phyloP scores from a whole-genome alignment of 2,329 filamentous ascomycete species.

The Didymella exigua region DNA sequence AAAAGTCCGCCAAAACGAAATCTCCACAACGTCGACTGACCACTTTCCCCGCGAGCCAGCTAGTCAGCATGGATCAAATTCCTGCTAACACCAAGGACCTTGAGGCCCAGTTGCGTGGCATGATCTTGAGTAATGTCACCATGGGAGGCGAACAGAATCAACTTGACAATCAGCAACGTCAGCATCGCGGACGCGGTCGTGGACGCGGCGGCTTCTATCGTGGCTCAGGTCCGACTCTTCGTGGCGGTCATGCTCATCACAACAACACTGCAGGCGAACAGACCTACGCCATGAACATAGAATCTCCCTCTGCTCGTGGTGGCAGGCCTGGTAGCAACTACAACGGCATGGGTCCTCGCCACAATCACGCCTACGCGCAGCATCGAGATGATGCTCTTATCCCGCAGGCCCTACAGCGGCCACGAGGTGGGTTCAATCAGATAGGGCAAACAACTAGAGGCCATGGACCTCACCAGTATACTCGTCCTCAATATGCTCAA shows the following conservation, averaged over 20 bases:
- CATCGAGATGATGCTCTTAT: conserved; percentile 5
- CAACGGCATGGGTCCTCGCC: conserved; percentile 9
- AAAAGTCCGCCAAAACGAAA: neutral
- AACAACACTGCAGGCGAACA: conserved; percentile 12
- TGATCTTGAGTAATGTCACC: conserved; percentile 63
- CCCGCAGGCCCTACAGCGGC: conserved; percentile 31
- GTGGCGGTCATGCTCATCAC: conserved; percentile 15
- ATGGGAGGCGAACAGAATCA: conserved; percentile 27
- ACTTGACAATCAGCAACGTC: conserved; percentile 22
- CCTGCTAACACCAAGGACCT: conserved; percentile 23
- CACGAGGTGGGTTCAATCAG: conserved; percentile 18
- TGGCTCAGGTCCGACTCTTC: conserved; percentile 16
- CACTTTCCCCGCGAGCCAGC: neutral
- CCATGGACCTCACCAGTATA: conserved; percentile 11
- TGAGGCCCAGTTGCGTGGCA: conserved; percentile 63
- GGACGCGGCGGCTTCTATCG: conserved; percentile 24
- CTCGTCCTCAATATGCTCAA: conserved; percentile 25
- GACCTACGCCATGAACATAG: conserved; percentile 9
- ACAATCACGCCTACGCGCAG: conserved; percentile 4
- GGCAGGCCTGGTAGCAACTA: conserved; percentile 14
- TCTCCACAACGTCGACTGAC: neutral
- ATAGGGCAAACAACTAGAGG: conserved; percentile 10
- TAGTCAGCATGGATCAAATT: conserved; percentile 25
- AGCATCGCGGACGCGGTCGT: conserved; percentile 32
- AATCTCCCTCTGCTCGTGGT: conserved; percentile 11